Percentiles rank a stretch among this genome's conserved stretches.
These are phyloP conservation scores for Nakaseomyces kungkrabaensis DNA, from an alignment of 1,139 yeast genomes.

Conservation along the genomic window DNA sequence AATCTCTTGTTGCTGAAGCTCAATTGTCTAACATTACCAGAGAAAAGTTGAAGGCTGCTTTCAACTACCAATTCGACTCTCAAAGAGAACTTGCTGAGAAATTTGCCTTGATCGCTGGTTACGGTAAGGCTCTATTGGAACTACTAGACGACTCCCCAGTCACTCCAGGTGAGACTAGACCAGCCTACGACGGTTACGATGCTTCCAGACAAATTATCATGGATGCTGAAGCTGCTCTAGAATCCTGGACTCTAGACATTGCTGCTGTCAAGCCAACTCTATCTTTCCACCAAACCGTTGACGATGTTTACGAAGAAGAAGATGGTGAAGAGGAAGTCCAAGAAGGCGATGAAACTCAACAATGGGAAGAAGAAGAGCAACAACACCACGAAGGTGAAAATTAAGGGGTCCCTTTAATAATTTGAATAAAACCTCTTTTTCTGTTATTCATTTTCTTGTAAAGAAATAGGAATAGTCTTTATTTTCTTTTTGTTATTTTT, in stretches of 20 bases:
- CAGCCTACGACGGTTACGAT: conserved; percentile 79
- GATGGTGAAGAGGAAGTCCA: conserved; percentile 34
- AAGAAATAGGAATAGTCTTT: conserved; percentile 4
- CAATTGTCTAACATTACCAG: conserved; percentile 80
- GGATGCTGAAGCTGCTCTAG: conserved; percentile 77
- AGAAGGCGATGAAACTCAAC: conserved; percentile 24
- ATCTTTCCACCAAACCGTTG: conserved; percentile 63
- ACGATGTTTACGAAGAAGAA: conserved; percentile 51
- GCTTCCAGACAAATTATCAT: conserved; percentile 79
- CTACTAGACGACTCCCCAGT: conserved; percentile 77
- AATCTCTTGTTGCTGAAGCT: conserved; percentile 82
- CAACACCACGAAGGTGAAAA: conserved; percentile 10
- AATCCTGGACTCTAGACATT: conserved; percentile 72
- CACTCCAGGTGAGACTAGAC: conserved; percentile 87
- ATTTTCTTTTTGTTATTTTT: neutral
- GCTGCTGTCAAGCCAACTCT: conserved; percentile 76
- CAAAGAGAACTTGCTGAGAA: conserved; percentile 76
- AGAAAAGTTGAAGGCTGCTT: conserved; percentile 78
- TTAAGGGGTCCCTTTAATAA: conserved; percentile 3
- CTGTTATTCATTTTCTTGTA: neutral
- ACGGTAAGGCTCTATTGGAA: conserved; percentile 78
- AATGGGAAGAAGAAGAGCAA: conserved; percentile 18
- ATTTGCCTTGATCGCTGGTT: conserved; percentile 77
- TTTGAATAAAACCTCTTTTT: neutral
- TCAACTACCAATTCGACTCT: conserved; percentile 75